These are phyloP conservation scores for Ophiostoma ulmi DNA, from an alignment of 2,329 filamentous ascomycete species.

Conservation along the genomic window DNA sequence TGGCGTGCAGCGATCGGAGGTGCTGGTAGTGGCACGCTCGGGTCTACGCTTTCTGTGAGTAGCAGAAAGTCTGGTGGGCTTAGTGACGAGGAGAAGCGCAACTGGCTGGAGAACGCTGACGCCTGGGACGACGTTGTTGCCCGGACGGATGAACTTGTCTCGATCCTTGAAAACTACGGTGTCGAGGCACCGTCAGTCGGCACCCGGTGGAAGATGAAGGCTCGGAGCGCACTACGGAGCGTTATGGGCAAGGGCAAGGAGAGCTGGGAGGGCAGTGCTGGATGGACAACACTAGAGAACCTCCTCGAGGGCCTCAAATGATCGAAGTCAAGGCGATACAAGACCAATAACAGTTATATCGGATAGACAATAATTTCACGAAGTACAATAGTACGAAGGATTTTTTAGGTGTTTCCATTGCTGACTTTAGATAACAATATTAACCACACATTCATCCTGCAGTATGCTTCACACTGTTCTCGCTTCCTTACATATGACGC, in stretches of 20 bases:
- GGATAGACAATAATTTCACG: background rate
- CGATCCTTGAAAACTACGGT: constrained; percentile 76
- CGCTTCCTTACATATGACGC: background rate
- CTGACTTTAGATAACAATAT: too few relatives aligned
- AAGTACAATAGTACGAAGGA: background rate
- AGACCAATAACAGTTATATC: background rate
- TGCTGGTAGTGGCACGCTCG: constrained; percentile 33
- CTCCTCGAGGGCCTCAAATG: constrained; percentile 48
- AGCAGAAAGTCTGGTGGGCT: constrained; percentile 21
- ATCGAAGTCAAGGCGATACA: background rate
- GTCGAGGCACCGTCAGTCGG: constrained; percentile 62
- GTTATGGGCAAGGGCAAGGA: constrained; percentile 78
- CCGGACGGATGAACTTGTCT: constrained; percentile 75
- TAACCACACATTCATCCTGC: too few relatives aligned
- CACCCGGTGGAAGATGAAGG: constrained; percentile 82
- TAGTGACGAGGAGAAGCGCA: constrained; percentile 38
- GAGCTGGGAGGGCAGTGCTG: constrained; percentile 71
- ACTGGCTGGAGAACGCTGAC: constrained; percentile 54
- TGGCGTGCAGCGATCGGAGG: constrained; percentile 65
- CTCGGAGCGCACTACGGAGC: constrained; percentile 73
- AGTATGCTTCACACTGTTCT: background rate
- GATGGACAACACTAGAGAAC: constrained; percentile 58
- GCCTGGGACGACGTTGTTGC: constrained; percentile 69
- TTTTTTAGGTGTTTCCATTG: too few relatives aligned
- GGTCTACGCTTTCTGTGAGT: constrained; percentile 39